Percentiles rank a stretch among this genome's conserved stretches.
Evolutionary conservation across 345 rosid species (phyloP).

Genomic region (Hypericum androsaemum): DNA sequence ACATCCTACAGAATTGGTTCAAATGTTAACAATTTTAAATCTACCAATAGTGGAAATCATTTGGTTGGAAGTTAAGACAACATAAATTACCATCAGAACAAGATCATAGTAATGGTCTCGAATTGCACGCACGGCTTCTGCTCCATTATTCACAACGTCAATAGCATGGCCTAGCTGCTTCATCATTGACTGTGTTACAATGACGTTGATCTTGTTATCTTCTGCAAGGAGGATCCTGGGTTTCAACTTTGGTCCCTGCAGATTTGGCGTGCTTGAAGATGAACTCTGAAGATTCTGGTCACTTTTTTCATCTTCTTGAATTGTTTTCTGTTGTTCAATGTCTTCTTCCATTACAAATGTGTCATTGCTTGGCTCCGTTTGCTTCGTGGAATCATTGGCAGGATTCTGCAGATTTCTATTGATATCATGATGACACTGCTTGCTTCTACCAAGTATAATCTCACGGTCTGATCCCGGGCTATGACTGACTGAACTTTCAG

Average conservation of each 20-base stretch:
- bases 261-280: constrained; percentile 19
- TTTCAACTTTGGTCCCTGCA: constrained; percentile 20
- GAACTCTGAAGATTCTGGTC: constrained; percentile 17
- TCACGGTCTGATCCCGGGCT: constrained; percentile 23
- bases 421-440: constrained; percentile 11
- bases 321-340: constrained; percentile 23
- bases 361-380: constrained; percentile 28
- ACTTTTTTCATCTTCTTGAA: constrained; percentile 29
- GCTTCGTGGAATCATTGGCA: constrained; percentile 15
- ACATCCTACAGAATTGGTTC: constrained; percentile 53
- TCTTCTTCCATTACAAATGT: constrained; percentile 19
- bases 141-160: constrained; percentile 71
- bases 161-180: constrained; percentile 66
- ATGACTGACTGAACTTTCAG: constrained; percentile 34
- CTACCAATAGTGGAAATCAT: too few species aligned
- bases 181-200: constrained; percentile 84
- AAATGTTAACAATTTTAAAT: neutral
- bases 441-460: constrained; percentile 16
- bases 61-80: neutral
- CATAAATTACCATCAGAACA: constrained; percentile 56
- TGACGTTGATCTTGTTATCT: constrained; percentile 84
- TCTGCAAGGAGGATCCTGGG: constrained; percentile 94
- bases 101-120: constrained; percentile 50
- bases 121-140: constrained; percentile 70
- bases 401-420: constrained; percentile 10